Evolutionary conservation across 202 grass and related monocot genomes (phyloP).

Genomic region (Hordeum pubiflorum): DNA sequence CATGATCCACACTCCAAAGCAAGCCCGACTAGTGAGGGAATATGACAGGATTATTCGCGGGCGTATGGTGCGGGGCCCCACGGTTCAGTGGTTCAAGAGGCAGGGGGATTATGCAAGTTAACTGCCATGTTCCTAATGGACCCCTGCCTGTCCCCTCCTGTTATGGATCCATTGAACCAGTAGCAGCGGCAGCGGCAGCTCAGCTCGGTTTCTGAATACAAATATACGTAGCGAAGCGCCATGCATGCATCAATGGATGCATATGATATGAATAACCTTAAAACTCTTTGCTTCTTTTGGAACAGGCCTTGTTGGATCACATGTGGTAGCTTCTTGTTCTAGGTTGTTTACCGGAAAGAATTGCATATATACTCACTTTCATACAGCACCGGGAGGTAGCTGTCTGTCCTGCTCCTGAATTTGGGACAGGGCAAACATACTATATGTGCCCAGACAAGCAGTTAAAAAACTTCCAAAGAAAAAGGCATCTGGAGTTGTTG

Average conservation of each 20-base stretch:
- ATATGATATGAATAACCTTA: neutral
- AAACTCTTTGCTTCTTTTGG: neutral
- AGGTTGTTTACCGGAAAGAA: neutral
- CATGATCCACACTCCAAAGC: constrained; percentile 29
- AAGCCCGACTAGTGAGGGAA: constrained; percentile 26
- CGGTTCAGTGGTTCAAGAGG: constrained; percentile 37
- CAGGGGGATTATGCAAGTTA: constrained; percentile 30
- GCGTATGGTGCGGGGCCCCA: neutral
- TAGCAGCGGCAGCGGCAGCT: no score
- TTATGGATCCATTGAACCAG: constrained; percentile 5
- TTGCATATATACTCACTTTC: neutral
- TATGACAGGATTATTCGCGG: constrained; percentile 32
- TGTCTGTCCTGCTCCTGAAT: neutral
- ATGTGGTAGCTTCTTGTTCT: neutral
- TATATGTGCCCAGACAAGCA: neutral
- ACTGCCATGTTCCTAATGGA: constrained; percentile 25
- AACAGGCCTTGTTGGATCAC: neutral
- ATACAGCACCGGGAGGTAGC: neutral
- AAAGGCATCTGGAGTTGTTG: neutral
- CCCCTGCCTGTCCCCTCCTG: constrained; percentile 27
- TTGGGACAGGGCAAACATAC: neutral
- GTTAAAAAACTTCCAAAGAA: neutral
- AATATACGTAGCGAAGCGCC: neutral
- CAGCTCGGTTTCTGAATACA: constrained; percentile 3
- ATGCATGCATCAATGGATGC: neutral